Base-by-base conservation (phyloP, 345 rosid species). In the Citrus mangshanensis region DNA sequence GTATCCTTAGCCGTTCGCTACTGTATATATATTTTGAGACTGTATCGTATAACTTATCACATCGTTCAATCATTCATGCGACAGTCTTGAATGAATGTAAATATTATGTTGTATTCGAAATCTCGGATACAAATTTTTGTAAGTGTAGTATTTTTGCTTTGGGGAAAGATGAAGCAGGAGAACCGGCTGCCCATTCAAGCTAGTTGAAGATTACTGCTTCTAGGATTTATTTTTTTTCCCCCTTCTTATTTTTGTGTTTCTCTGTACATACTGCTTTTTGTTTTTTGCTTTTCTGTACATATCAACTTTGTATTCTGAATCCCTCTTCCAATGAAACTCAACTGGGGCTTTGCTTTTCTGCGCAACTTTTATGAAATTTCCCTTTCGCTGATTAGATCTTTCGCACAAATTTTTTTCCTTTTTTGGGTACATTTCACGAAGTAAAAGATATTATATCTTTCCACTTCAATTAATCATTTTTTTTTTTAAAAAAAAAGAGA, bases 261-360 rank as follows among this genome's bases (percentile, higher is more conserved):
- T 4, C 12, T 62, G 55, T 74, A 24, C 19, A 27, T 40, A 19
- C 0, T 4, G 64, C 4, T 5, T 32, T 54, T 21, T 13, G 1
- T 3, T 70, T 70, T 68, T 46, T 3, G 9, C 25, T 34, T 37
- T 19, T 55, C 25, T 60, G 61, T 61, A 67, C 10, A 9, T 24
- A 79, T 38, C 9, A 16, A 68, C 19, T 75, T 40, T 75, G 71
- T 64, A 55, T 22, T 21, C 32, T 19, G 77, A 21, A 71, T 68
- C 55, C 73, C 8, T 64, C 83, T 76, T 49, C 64, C 37, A 61
- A 70, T 62, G 65, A 37, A 61, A 78, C 77, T 71, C 28, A 2
- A 4, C 16, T 8, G 58, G 32, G 54, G 72, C 70, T 49, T 62
- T 16, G 19, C 60, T 32, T 32, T 32, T 32, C 34, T 30, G 35